phyloP scores from a whole-genome alignment of 2,329 filamentous ascomycete genomes.

The Scopulariopsis brevicaulis region DNA sequence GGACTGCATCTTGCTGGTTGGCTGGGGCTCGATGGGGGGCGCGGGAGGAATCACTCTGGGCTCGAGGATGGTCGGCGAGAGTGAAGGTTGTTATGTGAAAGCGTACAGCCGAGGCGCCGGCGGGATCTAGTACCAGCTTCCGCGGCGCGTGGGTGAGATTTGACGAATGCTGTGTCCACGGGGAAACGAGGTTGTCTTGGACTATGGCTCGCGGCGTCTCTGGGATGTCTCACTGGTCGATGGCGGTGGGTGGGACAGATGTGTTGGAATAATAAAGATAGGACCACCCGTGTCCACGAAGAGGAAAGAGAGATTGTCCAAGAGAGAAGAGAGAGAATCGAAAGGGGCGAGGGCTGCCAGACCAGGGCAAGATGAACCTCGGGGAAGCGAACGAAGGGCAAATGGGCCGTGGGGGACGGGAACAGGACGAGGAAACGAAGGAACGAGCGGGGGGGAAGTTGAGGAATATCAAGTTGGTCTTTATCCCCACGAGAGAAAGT shows the following conservation, averaged over 20 bases:
- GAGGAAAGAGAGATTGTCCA: background rate
- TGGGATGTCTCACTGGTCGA: background rate
- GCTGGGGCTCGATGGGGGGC: background rate
- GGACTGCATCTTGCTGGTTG: slow-evolving; percentile 26
- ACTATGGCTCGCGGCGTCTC: background rate
- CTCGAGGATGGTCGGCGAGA: background rate
- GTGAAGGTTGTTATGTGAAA: background rate
- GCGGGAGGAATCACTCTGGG: background rate
- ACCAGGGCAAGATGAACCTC: slow-evolving; percentile 2
- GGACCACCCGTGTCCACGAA: background rate
- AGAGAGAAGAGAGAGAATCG: slow-evolving; percentile 1
- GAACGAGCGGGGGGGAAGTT: background rate
- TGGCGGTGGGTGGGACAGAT: background rate
- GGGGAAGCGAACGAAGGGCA: background rate
- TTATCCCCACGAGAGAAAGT: background rate
- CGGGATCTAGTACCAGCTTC: background rate
- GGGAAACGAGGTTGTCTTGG: slow-evolving; percentile 2
- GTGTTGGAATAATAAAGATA: background rate
- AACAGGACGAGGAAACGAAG: background rate
- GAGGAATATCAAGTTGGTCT: background rate
- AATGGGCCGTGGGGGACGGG: background rate
- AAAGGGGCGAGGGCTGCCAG: background rate
- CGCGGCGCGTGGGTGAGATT: background rate
- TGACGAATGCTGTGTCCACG: background rate
- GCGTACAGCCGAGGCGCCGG: background rate